Evolutionary conservation across 1,139 yeast genomes (phyloP).

Genomic region (Geotrichum citri-aurantii): DNA sequence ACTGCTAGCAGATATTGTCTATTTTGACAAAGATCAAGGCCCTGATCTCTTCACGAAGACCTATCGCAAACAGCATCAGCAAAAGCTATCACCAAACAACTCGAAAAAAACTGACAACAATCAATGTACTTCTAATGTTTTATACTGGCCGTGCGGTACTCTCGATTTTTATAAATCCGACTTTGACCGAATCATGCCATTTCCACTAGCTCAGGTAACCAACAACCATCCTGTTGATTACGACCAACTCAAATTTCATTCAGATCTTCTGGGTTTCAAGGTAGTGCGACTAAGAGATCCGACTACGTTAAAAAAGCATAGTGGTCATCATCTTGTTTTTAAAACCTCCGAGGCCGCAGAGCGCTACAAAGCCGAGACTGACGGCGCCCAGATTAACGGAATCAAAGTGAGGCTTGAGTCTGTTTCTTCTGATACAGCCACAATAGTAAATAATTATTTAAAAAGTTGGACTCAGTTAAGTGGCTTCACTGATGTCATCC

Average conservation of each 20-base stretch:
- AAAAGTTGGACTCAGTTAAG: constrained; percentile 29
- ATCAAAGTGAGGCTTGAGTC: constrained; percentile 43
- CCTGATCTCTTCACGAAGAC: neutral
- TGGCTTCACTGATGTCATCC: constrained; percentile 26
- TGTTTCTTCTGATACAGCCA: constrained; percentile 28
- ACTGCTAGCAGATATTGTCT: neutral
- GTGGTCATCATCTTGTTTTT: constrained; percentile 51
- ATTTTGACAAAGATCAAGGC: neutral
- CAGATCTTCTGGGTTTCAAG: constrained; percentile 1
- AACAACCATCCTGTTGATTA: neutral
- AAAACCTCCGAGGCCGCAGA: constrained; percentile 46
- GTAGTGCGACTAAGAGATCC: constrained; percentile 49
- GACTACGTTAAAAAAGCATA: constrained; percentile 40
- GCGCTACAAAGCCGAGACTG: constrained; percentile 45
- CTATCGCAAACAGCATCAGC: neutral
- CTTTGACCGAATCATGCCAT: constrained; percentile 21
- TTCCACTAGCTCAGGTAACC: neutral
- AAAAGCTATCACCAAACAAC: neutral
- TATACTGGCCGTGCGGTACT: constrained; percentile 35
- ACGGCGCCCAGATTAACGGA: constrained; percentile 48
- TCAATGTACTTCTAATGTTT: constrained; percentile 22
- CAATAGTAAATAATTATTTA: constrained; percentile 18
- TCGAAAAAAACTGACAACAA: neutral
- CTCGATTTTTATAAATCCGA: constrained; percentile 31
- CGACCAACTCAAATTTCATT: neutral